Base-by-base conservation (phyloP, 352 stramenopile genomes). In the Pythium graminicola region DNA sequence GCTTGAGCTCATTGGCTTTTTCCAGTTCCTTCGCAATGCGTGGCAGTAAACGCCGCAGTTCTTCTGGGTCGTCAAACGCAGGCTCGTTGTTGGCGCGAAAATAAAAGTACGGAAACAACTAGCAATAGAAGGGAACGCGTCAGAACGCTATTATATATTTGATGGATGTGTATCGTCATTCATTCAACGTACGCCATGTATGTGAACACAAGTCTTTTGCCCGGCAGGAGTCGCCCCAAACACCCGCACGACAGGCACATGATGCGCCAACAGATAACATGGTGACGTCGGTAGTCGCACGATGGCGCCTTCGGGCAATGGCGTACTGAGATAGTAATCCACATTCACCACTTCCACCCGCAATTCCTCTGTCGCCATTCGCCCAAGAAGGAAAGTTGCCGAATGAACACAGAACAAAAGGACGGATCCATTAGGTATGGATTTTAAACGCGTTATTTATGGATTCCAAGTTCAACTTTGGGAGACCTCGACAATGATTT, bases 31-130 rank as follows among this genome's bases (percentile, higher is more conserved):
- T 72, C 0, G 76, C 84, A 50, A 95, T 70, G 19, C 60, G 77
- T 53, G 82, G 79, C 22, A 95, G 57, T 23, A 93, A 57, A 16
- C 39, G 50, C 7, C 71, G 60, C 14, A 95, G 59, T 38, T 73
- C 38, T n/a, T 81, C 66, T 0, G 70, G 56, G 32, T 87, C 67
- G n/a, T 93, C 77, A 36, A 93, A 95, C 42, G 60, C 70, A 0
- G 60, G 40, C 32, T 87, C 72, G 38, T 75, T 60, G 50, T 91
- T 76, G 4, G 74, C 71, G 42, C 82, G 78, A 35, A 95, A 89
- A 69, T 93, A 95, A 50, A 95, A 93, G 56, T 95, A 95, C 19
- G 84, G 84, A 39, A 92, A 89, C 27, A 92, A 68, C 84, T 95
- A 49, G 6, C 19, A n/a, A n/a, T n/a, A n/a, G n/a, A n/a, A n/a